Percentiles rank a stretch among this genome's conserved stretches.
Conservation (phyloP, 345 rosid genomes). For the Psidium guajava region DNA sequence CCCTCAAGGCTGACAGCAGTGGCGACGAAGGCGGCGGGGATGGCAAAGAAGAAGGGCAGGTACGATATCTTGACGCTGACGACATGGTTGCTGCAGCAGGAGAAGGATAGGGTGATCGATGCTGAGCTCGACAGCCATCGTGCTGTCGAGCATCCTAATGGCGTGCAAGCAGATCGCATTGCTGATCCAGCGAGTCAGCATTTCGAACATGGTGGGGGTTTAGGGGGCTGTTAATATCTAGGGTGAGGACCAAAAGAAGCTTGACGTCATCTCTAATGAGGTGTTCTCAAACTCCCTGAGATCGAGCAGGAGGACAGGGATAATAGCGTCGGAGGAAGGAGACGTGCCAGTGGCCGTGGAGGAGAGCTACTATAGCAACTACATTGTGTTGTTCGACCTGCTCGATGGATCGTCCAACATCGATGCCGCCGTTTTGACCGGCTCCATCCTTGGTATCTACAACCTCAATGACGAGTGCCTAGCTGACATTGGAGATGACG, state of each 20-base stretch:
- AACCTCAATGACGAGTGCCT: constrained; percentile 92
- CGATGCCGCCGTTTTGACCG: constrained; percentile 93
- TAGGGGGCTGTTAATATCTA: constrained; percentile 90
- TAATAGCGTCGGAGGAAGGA: constrained; percentile 94
- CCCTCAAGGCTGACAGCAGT: too few species aligned
- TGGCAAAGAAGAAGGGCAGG: constrained; percentile 32
- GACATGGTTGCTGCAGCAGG: constrained; percentile 74
- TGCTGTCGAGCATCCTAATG: constrained; percentile 82
- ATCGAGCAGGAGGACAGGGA: constrained; percentile 91
- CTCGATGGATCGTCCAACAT: constrained; percentile 97
- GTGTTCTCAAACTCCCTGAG: constrained; percentile 88
- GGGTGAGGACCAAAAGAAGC: constrained; percentile 98
- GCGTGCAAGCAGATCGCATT: constrained; percentile 98
- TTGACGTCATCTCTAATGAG: constrained; percentile 95
- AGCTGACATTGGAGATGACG: constrained; percentile 47
- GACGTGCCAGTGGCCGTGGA: constrained; percentile 97
- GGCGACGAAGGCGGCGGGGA: constrained; percentile 19
- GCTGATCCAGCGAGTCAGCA: constrained; percentile 77
- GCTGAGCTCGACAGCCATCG: constrained; percentile 86
- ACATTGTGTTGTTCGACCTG: constrained; percentile 82
- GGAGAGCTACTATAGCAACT: constrained; percentile 90
- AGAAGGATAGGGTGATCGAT: constrained; percentile 72
- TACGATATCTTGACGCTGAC: constrained; percentile 62
- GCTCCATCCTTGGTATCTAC: constrained; percentile 89
- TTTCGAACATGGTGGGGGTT: constrained; percentile 77